phyloP scores from a whole-genome alignment of 345 rosid genomes.

The Eucalyptus curtisii region DNA sequence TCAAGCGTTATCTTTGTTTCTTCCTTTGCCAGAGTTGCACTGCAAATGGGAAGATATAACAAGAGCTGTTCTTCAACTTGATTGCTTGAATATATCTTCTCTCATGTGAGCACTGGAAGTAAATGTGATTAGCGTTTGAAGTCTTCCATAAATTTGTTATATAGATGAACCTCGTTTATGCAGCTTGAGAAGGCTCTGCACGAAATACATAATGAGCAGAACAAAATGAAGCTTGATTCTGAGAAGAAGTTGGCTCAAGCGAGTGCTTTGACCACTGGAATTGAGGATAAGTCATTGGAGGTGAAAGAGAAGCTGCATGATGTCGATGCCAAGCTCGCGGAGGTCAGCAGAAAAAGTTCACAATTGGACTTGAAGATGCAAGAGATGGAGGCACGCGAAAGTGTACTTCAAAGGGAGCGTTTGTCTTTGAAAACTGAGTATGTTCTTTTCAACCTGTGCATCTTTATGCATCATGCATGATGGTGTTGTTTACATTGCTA shows the following conservation, averaged over 20 bases:
- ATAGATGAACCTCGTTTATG: not conserved
- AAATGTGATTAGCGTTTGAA: not conserved
- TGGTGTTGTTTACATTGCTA: not conserved
- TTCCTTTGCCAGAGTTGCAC: not conserved
- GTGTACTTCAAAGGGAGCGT: constrained; percentile 43
- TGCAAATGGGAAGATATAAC: not conserved
- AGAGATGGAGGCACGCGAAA: constrained; percentile 64
- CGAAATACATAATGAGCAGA: constrained; percentile 35
- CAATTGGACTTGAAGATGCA: constrained; percentile 62
- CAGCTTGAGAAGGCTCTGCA: constrained; percentile 73
- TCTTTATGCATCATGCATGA: not conserved
- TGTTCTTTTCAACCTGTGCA: not conserved
- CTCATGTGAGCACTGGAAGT: not conserved
- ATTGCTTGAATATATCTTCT: not conserved
- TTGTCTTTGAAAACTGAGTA: constrained; percentile 69
- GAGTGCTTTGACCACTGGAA: constrained; percentile 39
- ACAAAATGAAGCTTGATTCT: constrained; percentile 37
- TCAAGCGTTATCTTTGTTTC: not conserved
- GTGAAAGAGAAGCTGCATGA: constrained; percentile 40
- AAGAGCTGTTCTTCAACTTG: not conserved
- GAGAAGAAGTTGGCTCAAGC: constrained; percentile 60
- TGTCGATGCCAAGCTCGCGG: constrained; percentile 60
- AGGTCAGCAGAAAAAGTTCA: constrained; percentile 40
- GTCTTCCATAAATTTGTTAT: not conserved
- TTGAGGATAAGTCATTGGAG: constrained; percentile 42